These are phyloP conservation scores for Marsdenia floribunda DNA, from an alignment of 257 asterid species.

Conservation along the genomic window DNA sequence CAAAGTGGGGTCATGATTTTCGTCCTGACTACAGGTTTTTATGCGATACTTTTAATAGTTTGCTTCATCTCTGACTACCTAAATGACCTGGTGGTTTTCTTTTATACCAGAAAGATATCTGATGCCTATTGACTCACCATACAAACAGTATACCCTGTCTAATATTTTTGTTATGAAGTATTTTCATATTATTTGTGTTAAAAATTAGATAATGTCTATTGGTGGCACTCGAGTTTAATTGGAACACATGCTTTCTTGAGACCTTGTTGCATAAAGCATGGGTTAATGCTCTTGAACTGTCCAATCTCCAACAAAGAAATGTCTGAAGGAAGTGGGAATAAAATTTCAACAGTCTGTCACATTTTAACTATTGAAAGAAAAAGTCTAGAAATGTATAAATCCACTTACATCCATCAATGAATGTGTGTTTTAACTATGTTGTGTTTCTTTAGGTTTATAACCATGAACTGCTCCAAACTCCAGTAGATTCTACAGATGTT, in stretches of 20 bases:
- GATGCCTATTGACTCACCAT: not conserved
- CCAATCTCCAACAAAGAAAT: not conserved
- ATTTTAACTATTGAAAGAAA: not conserved
- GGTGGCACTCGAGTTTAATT: not conserved
- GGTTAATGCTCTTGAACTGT: not conserved
- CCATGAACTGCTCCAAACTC: not conserved
- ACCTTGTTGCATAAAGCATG: not conserved
- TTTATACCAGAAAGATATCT: not conserved
- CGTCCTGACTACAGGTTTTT: conserved; percentile 79
- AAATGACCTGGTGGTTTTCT: not conserved
- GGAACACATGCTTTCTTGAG: not conserved
- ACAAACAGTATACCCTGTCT: not conserved
- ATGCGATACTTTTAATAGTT: not conserved
- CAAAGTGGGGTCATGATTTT: conserved; percentile 92
- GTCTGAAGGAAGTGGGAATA: not conserved
- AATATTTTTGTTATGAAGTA: not conserved
- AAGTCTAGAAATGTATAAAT: not conserved
- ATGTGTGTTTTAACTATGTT: not conserved
- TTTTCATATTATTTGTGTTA: not conserved
- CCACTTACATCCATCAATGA: not conserved
- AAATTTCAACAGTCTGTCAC: not conserved
- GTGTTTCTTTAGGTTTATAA: not conserved
- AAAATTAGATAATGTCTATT: not conserved
- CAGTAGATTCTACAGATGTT: not conserved
- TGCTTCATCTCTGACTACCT: not conserved